Evolutionary conservation across 371 early-diverging fungal genomes (phyloP).

Genomic region (Mortierella sp.): DNA sequence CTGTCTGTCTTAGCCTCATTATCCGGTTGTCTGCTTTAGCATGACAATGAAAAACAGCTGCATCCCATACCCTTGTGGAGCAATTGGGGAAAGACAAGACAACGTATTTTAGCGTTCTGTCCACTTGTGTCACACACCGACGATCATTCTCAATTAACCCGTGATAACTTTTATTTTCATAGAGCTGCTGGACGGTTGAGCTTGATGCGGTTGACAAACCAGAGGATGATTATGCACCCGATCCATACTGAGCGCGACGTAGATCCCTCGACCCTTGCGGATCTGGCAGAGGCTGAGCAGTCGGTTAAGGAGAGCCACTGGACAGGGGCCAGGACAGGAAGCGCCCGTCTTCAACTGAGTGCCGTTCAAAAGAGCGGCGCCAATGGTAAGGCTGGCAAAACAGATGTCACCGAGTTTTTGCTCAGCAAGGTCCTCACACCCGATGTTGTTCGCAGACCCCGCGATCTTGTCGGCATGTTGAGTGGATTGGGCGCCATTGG

Average conservation of each 20-base stretch:
- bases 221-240: conserved; percentile 77
- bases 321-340: conserved; percentile 69
- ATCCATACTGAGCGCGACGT: conserved; percentile 81
- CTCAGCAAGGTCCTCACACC: conserved; percentile 73
- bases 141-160: conserved; percentile 1
- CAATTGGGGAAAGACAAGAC: background rate
- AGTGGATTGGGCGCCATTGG: conserved; percentile 70
- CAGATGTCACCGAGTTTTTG: conserved; percentile 76
- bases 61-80: background rate
- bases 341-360: conserved; percentile 58
- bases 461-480: conserved; percentile 77
- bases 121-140: conserved; percentile 50
- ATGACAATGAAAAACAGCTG: conserved; percentile 14
- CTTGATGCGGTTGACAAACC: conserved; percentile 69
- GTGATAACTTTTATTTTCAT: conserved; percentile 1
- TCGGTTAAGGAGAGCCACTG: conserved; percentile 54
- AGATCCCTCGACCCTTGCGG: conserved; percentile 66
- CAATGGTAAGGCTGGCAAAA: conserved; percentile 48
- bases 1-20: background rate
- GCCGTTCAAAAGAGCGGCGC: conserved; percentile 64
- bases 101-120: background rate
- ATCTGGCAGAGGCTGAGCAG: conserved; percentile 50
- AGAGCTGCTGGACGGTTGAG: conserved; percentile 72
- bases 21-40: conserved; percentile 12
- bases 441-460: conserved; percentile 72